Conservation (phyloP, 2,329 filamentous ascomycete genomes). For the Paecilomyces niveus region DNA sequence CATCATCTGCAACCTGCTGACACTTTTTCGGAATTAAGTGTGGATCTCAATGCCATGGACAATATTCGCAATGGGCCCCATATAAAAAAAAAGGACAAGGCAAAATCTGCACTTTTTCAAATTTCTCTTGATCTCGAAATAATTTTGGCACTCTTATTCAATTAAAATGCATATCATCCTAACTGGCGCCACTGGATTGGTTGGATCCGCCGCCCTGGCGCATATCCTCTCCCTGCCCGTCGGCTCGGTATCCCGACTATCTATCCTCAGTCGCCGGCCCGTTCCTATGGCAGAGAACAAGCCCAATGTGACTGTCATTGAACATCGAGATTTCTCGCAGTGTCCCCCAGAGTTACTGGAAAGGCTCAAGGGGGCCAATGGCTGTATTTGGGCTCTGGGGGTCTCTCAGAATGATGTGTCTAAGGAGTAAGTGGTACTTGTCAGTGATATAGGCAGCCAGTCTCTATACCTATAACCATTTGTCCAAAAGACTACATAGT, state of each 20-base stretch:
- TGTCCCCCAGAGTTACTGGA: slow-evolving; percentile 54
- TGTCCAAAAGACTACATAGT: too few species aligned
- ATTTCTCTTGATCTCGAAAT: not conserved
- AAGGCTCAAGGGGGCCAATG: slow-evolving; percentile 57
- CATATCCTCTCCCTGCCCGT: slow-evolving; percentile 49
- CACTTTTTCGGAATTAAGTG: not conserved
- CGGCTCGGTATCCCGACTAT: slow-evolving; percentile 16
- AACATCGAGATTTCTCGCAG: slow-evolving; percentile 58
- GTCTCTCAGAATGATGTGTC: slow-evolving; percentile 54
- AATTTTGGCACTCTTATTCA: not conserved
- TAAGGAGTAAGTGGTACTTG: slow-evolving; percentile 36
- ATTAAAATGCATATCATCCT: slow-evolving; percentile 44
- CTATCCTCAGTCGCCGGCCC: slow-evolving; percentile 59
- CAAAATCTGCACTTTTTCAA: not conserved
- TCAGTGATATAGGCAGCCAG: too few species aligned
- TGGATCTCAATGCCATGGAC: not conserved
- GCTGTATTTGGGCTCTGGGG: slow-evolving; percentile 68
- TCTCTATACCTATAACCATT: too few species aligned
- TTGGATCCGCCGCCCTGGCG: slow-evolving; percentile 56
- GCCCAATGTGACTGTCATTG: slow-evolving; percentile 53
- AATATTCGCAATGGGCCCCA: not conserved
- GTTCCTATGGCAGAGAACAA: slow-evolving; percentile 53
- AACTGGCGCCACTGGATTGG: slow-evolving; percentile 61
- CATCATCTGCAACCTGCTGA: not conserved
- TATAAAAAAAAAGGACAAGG: not conserved